Percentiles rank a stretch among this genome's conserved stretches.
phyloP scores from a whole-genome alignment of 2,329 filamentous ascomycete genomes.

The Colletotrichum incanum region DNA sequence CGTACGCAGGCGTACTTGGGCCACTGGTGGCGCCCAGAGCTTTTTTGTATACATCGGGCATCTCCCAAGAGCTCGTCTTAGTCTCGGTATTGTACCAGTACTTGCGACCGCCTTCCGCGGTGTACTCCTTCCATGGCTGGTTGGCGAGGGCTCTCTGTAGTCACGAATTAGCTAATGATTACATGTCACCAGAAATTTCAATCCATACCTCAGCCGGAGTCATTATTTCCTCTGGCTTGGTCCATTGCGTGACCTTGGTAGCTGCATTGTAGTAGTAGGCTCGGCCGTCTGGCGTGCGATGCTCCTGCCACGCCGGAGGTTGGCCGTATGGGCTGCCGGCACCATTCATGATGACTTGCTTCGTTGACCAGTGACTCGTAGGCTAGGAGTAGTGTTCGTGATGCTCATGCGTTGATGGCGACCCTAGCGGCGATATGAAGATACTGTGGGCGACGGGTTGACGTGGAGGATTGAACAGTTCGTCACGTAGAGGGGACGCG shows the following conservation, averaged over 20 bases:
- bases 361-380: not conserved
- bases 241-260: constrained; percentile 94
- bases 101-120: constrained; percentile 86
- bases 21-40: constrained; percentile 75
- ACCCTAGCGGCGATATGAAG: not conserved
- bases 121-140: constrained; percentile 95
- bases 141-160: constrained; percentile 82
- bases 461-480: constrained; percentile 2
- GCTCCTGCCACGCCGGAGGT: constrained; percentile 81
- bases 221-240: constrained; percentile 93
- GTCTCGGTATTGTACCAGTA: constrained; percentile 98
- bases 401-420: not conserved
- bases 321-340: constrained; percentile 64
- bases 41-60: constrained; percentile 86
- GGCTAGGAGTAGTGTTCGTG: not conserved
- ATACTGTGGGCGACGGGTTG: not conserved
- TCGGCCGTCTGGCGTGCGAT: constrained; percentile 84
- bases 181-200: constrained; percentile 28
- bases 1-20: constrained; percentile 62
- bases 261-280: constrained; percentile 91
- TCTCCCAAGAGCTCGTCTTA: constrained; percentile 94
- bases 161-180: constrained; percentile 43
- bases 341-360: constrained; percentile 69
- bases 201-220: constrained; percentile 80
- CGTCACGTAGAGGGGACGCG: constrained; percentile 31